phyloP scores from a whole-genome alignment of 2,329 filamentous ascomycete species.

The Trichophyton schoenleinii region DNA sequence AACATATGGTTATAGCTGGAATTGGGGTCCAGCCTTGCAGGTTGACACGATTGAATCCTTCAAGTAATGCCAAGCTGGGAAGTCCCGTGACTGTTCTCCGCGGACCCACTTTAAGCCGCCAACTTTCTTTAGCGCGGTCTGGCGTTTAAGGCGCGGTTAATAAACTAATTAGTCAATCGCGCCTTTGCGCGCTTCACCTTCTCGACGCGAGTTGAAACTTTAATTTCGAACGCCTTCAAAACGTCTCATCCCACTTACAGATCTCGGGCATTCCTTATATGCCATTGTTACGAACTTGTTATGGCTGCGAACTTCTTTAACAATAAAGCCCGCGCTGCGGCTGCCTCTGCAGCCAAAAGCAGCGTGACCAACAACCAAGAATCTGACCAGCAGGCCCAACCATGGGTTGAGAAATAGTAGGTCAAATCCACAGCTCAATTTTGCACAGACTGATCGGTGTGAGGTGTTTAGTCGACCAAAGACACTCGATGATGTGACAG shows the following conservation, averaged over 20 bases:
- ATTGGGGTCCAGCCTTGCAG: neutral
- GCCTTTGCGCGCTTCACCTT: neutral
- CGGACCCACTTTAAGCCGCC: neutral
- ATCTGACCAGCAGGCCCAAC: constrained; percentile 53
- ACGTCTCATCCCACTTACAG: neutral
- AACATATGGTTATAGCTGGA: neutral
- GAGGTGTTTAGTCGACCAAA: constrained; percentile 62
- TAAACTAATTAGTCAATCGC: neutral
- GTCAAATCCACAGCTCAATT: constrained; percentile 7
- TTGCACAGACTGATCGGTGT: constrained; percentile 1
- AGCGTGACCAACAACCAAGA: constrained; percentile 53
- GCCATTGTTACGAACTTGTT: neutral
- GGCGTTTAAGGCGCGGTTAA: neutral
- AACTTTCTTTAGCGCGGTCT: neutral
- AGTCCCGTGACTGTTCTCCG: neutral
- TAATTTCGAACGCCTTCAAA: neutral
- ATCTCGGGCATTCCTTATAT: neutral
- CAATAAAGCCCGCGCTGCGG: constrained; percentile 68
- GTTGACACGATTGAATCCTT: neutral
- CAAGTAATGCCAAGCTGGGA: neutral
- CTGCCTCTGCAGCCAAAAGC: constrained; percentile 53
- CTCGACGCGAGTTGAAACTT: neutral
- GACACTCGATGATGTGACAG: constrained; percentile 84
- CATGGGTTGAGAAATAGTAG: constrained; percentile 99
- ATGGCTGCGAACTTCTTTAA: constrained; percentile 86